Evolutionary conservation across 2,329 filamentous ascomycete species (phyloP).

Genomic region (Trichoderma cornu-damae): DNA sequence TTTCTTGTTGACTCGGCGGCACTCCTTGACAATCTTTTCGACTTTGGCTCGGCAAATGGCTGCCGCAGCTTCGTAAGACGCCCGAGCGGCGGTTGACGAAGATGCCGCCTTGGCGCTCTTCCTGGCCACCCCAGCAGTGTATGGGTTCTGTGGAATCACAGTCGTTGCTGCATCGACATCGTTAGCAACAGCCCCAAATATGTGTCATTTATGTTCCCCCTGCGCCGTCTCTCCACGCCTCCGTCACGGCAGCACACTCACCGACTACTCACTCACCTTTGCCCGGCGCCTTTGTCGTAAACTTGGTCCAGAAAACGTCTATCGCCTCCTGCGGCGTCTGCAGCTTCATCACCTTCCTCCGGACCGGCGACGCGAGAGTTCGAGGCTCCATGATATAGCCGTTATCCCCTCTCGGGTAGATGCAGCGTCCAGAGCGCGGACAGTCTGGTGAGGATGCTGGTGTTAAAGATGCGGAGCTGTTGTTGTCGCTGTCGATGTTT

Average conservation of each 20-base stretch:
- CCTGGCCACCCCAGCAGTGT: slow-evolving; percentile 56
- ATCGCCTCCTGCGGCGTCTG: slow-evolving; percentile 62
- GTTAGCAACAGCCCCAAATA: background rate
- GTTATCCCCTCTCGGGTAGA: background rate
- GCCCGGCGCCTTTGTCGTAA: slow-evolving; percentile 64
- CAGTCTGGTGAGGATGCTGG: background rate
- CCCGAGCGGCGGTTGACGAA: slow-evolving; percentile 51
- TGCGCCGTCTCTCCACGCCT: too few species aligned
- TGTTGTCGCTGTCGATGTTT: slow-evolving; percentile 10
- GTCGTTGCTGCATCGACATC: slow-evolving; percentile 49
- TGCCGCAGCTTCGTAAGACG: slow-evolving; percentile 68
- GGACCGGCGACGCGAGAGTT: background rate
- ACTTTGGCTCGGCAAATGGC: slow-evolving; percentile 63
- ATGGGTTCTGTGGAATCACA: slow-evolving; percentile 63
- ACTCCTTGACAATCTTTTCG: slow-evolving; percentile 58
- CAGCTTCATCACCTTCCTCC: slow-evolving; percentile 34
- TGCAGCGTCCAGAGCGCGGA: background rate
- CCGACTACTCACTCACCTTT: slow-evolving; percentile 46
- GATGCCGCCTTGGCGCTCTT: slow-evolving; percentile 49
- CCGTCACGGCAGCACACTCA: too few species aligned
- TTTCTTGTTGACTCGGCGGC: slow-evolving; percentile 73
- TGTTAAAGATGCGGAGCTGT: slow-evolving; percentile 1
- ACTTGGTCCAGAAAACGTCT: slow-evolving; percentile 68
- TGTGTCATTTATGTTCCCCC: too few species aligned
- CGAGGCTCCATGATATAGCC: background rate